Evolutionary conservation across 75 land plant species (phyloP).

Genomic region (Pinus taeda): DNA sequence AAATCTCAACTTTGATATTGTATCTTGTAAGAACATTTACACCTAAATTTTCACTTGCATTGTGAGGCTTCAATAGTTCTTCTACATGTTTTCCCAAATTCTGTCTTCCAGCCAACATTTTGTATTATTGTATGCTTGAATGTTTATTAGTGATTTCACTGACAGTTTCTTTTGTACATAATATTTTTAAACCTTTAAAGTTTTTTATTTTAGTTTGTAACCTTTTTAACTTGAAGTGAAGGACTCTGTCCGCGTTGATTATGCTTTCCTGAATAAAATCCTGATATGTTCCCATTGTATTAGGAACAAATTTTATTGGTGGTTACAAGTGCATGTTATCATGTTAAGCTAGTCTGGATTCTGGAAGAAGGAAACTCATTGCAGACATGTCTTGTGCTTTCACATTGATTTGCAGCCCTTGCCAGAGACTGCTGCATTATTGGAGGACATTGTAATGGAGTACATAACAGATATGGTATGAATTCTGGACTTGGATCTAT

Average conservation of each 20-base stretch:
- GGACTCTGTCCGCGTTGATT: not conserved
- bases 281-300: not conserved
- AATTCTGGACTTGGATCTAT: not conserved
- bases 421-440: slow-evolving; percentile 80
- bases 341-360: not conserved
- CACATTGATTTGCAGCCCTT: slow-evolving; percentile 59
- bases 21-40: not conserved
- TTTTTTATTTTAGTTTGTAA: not conserved
- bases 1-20: too few relatives aligned
- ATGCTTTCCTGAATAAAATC: not conserved
- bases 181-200: not conserved
- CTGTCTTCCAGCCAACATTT: not conserved
- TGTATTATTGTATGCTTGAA: not conserved
- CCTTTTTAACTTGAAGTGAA: not conserved
- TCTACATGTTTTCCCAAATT: not conserved
- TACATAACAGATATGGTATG: slow-evolving; percentile 92
- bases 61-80: not conserved
- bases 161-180: not conserved
- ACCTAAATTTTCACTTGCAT: not conserved
- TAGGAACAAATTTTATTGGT: not conserved
- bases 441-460: slow-evolving; percentile 95
- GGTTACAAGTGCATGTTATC: not conserved
- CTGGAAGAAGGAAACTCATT: not conserved
- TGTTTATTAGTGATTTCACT: not conserved
- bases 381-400: not conserved